Evolutionary conservation across 371 early-diverging fungal species (phyloP).

Genomic region (Mucor plumbeus): DNA sequence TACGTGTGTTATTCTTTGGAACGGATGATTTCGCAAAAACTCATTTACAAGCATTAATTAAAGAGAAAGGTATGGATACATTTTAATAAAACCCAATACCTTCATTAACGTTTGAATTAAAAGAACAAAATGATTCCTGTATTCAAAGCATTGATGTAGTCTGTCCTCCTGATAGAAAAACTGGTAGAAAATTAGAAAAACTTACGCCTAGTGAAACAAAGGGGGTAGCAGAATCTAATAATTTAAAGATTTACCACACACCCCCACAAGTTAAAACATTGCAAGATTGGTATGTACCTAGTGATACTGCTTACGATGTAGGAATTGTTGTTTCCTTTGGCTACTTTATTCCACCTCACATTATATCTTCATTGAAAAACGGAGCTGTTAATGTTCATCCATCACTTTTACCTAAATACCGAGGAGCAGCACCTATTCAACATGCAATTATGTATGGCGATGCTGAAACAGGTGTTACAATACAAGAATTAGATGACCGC

Average conservation of each 20-base stretch:
- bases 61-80: conserved; percentile 46
- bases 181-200: conserved; percentile 50
- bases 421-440: conserved; percentile 94
- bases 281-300: conserved; percentile 40
- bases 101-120: neutral
- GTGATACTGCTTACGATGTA: conserved; percentile 61
- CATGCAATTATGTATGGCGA: conserved; percentile 84
- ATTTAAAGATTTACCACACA: conserved; percentile 36
- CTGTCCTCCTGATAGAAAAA: conserved; percentile 64
- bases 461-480: conserved; percentile 80
- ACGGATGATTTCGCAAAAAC: conserved; percentile 80
- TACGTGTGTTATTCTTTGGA: conserved; percentile 80
- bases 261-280: conserved; percentile 33
- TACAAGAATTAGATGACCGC: conserved; percentile 81
- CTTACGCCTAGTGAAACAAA: conserved; percentile 47
- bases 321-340: conserved; percentile 94
- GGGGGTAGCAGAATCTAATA: conserved; percentile 44
- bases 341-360: conserved; percentile 79
- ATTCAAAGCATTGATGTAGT: conserved; percentile 71
- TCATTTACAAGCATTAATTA: conserved; percentile 65
- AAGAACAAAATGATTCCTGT: conserved; percentile 24
- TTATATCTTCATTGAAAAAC: conserved; percentile 68
- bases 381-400: conserved; percentile 92
- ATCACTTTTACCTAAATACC: conserved; percentile 85
- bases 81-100: neutral